Evolutionary conservation across 805 yeast genomes (phyloP).

Genomic region (Ogataea siamensis): DNA sequence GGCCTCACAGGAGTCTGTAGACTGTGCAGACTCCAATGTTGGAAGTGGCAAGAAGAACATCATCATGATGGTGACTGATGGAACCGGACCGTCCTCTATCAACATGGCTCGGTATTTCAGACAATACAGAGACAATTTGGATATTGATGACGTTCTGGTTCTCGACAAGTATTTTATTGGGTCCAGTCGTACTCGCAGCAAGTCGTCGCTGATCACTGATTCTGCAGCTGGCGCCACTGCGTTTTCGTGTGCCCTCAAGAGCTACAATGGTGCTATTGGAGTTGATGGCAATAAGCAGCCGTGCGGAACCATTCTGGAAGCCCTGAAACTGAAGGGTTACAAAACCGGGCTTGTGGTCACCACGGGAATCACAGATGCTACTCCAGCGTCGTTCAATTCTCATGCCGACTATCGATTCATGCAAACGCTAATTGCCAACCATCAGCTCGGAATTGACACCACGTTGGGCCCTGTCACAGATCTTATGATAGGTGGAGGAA

Average conservation of each 20-base stretch:
- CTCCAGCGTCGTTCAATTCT: slow-evolving; percentile 86
- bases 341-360: slow-evolving; percentile 89
- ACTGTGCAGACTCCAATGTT: no score
- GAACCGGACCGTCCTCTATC: slow-evolving; percentile 91
- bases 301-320: slow-evolving; percentile 86
- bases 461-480: slow-evolving; percentile 80
- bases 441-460: slow-evolving; percentile 72
- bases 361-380: slow-evolving; percentile 90
- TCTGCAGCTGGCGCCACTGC: slow-evolving; percentile 98
- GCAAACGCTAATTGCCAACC: slow-evolving; percentile 85
- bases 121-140: slow-evolving; percentile 56
- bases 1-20: no score
- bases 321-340: slow-evolving; percentile 77
- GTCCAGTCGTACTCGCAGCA: slow-evolving; percentile 79
- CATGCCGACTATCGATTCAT: slow-evolving; percentile 75
- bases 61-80: slow-evolving; percentile 88
- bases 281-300: slow-evolving; percentile 68
- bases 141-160: slow-evolving; percentile 52
- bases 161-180: slow-evolving; percentile 77
- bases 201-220: slow-evolving; percentile 77
- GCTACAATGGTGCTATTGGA: slow-evolving; percentile 92
- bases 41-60: slow-evolving; percentile 57
- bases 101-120: slow-evolving; percentile 75
- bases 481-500: slow-evolving; percentile 87
- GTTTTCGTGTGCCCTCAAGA: slow-evolving; percentile 77